Base-by-base conservation (phyloP, 2,329 filamentous ascomycete species). In the Eutypa lata region DNA sequence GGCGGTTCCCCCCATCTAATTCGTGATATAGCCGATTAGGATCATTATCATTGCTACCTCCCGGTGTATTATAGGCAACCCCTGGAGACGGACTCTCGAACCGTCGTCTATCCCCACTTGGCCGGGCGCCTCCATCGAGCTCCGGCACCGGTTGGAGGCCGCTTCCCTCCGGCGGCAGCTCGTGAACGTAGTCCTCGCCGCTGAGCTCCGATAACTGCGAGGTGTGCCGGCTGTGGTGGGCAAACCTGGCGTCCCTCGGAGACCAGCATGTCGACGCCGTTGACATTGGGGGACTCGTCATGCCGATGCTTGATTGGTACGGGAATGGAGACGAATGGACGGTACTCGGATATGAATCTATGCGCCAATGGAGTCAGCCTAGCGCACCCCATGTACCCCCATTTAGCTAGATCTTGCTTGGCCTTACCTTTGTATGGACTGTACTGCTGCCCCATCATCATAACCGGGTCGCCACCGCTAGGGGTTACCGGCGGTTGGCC, bases 151-250 rank as follows among this genome's bases (percentile, higher is more conserved):
- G 6, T 16, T 38, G 35, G 13, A 38, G n/a, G 35, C 35, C 35
- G 35, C 13, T 16, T 14, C 35, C 35, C n/a, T 38, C 35, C 35
- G 35, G 13, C n/a, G 38, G 22, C 8, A 40, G 40, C 22, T 50
- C 48, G n/a, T 35, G 48, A 13, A 50, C 19, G 19, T 19, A 48
- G 35, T 48, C 35, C 8, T 35, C 19, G 13, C 31, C 35, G 35
- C 45, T 48, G 33, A 52, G 50, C 18, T 48, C 50, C 19, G 50
- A 52, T 7, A 52, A 16, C 35, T 47, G 35, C 35, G 50, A 48
- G 7, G 35, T 38, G 26, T 52, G 45, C 14, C 50, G 28, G 44
- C 21, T 16, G 21, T 49, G 35, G 35, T 28, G 13, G 16, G 18
- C 13, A 16, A 18, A 11, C 19, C 19, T 6, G 22, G 16, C n/a